Percentiles rank a stretch among this genome's conserved stretches.
phyloP scores from a whole-genome alignment of 306 rosid genomes.

The Inga laurina region DNA sequence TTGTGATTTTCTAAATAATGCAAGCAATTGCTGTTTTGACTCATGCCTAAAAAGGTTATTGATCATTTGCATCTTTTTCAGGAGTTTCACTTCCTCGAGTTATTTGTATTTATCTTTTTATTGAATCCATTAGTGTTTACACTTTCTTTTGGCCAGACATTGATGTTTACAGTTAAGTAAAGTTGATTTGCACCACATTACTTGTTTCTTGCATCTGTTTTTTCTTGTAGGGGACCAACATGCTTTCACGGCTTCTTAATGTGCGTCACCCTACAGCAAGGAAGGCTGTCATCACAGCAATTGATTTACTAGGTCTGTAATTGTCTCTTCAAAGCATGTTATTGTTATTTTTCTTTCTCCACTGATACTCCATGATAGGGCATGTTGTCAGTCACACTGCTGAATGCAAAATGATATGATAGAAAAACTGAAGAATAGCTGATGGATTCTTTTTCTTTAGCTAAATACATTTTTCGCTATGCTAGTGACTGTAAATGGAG shows the following conservation, averaged over 20 bases:
- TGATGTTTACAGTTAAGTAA: background rate
- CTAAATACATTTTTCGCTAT: background rate
- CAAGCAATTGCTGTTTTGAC: background rate
- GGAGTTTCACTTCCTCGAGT: background rate
- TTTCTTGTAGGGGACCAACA: slow-evolving; percentile 72
- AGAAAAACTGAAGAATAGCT: background rate
- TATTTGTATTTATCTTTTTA: background rate
- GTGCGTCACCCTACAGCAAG: slow-evolving; percentile 89
- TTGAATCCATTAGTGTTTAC: background rate
- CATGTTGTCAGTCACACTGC: background rate
- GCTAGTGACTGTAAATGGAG: background rate
- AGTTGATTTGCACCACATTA: slow-evolving; percentile 24
- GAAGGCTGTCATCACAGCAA: slow-evolving; percentile 97
- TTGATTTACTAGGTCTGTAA: slow-evolving; percentile 84
- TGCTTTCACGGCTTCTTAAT: slow-evolving; percentile 93
- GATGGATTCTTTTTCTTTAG: background rate
- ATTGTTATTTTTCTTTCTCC: slow-evolving; percentile 17
- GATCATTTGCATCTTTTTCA: background rate
- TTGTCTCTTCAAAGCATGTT: slow-evolving; percentile 14
- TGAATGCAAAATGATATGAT: background rate
- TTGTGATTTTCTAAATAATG: background rate
- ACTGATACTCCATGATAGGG: background rate
- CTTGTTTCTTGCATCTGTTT: slow-evolving; percentile 27
- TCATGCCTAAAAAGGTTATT: background rate
- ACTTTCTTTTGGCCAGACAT: background rate